Conservation (phyloP, 441 rosid genomes). For the Bruguiera hainesii region DNA sequence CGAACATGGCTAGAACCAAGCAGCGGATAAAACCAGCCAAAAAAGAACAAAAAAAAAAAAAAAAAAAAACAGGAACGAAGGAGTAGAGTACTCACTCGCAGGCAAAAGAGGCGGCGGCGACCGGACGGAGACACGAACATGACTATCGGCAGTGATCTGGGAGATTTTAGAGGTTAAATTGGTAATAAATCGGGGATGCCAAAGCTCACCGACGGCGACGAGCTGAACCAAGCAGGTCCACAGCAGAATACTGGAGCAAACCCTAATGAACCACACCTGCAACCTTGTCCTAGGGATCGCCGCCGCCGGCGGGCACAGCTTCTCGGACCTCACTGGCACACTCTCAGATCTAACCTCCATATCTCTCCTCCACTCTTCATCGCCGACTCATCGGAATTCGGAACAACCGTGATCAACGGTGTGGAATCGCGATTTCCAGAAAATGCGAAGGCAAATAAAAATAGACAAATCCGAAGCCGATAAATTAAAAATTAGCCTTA, state of each 20-base stretch:
- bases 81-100: constrained; percentile 37
- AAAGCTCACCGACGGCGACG: constrained; percentile 76
- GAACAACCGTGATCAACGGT: no score
- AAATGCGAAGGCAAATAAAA: background rate
- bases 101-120: constrained; percentile 50
- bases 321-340: constrained; percentile 48
- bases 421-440: background rate
- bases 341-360: constrained; percentile 91
- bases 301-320: constrained; percentile 35
- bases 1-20: no score
- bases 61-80: background rate
- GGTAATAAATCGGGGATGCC: constrained; percentile 68
- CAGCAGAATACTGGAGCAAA: constrained; percentile 83
- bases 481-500: background rate
- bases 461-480: no score
- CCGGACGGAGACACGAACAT: constrained; percentile 29
- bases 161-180: constrained; percentile 46
- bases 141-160: constrained; percentile 34
- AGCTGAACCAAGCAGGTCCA: constrained; percentile 99
- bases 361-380: constrained; percentile 48
- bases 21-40: no score
- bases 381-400: constrained; percentile 53
- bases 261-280: constrained; percentile 82
- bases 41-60: no score
- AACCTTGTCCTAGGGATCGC: constrained; percentile 57